phyloP scores from a whole-genome alignment of 768 basidiomycete genomes.

The Calocybe gangraenosa region DNA sequence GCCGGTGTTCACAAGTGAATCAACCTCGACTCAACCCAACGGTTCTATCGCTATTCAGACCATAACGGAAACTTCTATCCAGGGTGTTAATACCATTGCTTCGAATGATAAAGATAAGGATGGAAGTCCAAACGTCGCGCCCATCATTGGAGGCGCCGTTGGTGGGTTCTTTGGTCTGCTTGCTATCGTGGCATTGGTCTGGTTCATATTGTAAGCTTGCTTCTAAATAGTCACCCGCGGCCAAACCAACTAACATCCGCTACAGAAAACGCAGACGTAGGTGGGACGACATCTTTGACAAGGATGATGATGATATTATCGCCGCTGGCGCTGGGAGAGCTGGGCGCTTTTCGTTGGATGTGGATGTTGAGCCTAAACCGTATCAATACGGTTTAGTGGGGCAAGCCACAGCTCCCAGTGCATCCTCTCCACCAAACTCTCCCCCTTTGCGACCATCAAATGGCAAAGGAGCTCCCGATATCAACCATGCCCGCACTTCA shows the following conservation, averaged over 20 bases:
- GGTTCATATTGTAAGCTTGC: slow-evolving; percentile 45
- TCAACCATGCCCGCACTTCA: slow-evolving; percentile 16
- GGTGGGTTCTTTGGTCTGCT: slow-evolving; percentile 53
- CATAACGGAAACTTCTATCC: slow-evolving; percentile 34
- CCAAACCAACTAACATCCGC: slow-evolving; percentile 9
- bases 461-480: slow-evolving; percentile 7
- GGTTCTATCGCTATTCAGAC: slow-evolving; percentile 33
- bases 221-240: slow-evolving; percentile 4
- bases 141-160: slow-evolving; percentile 50
- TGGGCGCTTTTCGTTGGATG: slow-evolving; percentile 26
- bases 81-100: slow-evolving; percentile 26
- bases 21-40: slow-evolving; percentile 34
- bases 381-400: slow-evolving; percentile 66
- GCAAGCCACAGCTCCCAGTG: slow-evolving; percentile 28
- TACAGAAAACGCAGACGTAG: slow-evolving; percentile 41
- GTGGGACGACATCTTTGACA: slow-evolving; percentile 53
- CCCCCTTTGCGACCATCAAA: slow-evolving; percentile 24
- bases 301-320: slow-evolving; percentile 29
- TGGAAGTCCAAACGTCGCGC: slow-evolving; percentile 29
- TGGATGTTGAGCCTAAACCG: slow-evolving; percentile 44
- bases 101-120: slow-evolving; percentile 12
- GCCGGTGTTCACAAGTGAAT: slow-evolving; percentile 23
- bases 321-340: slow-evolving; percentile 19
- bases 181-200: slow-evolving; percentile 38
- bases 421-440: slow-evolving; percentile 31